Evolutionary conservation across 768 basidiomycete genomes (phyloP).

Genomic region (Calvatia gigantea): DNA sequence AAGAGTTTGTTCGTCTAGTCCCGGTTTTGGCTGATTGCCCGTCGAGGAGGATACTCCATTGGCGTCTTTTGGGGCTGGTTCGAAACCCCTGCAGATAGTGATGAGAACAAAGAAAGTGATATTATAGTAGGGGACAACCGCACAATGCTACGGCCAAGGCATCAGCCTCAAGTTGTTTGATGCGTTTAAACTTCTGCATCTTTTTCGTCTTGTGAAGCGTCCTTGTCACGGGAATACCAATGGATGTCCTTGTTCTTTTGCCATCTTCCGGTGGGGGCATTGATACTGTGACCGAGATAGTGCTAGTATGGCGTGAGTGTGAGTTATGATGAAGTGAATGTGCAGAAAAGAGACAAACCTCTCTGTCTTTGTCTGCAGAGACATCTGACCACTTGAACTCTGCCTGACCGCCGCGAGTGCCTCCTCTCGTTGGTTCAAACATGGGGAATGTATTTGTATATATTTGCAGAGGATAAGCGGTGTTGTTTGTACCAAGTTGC

Average conservation of each 20-base stretch:
- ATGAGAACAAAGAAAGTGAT: neutral
- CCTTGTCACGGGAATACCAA: conserved; percentile 83
- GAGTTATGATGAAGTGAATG: neutral
- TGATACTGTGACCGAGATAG: conserved; percentile 93
- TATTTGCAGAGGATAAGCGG: neutral
- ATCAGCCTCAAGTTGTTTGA: conserved; percentile 90
- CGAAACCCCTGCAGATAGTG: conserved; percentile 58
- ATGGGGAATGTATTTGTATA: conserved; percentile 29
- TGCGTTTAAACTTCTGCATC: conserved; percentile 70
- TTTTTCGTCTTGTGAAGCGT: conserved; percentile 41
- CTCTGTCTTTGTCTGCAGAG: conserved; percentile 89
- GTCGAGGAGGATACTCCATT: conserved; percentile 19
- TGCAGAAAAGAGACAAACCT: conserved; percentile 43
- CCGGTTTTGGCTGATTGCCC: conserved; percentile 18
- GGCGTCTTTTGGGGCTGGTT: conserved; percentile 44
- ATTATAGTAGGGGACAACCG: neutral
- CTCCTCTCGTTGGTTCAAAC: conserved; percentile 85
- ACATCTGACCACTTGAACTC: conserved; percentile 93
- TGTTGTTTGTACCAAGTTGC: neutral
- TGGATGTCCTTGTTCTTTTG: conserved; percentile 97
- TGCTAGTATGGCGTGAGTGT: conserved; percentile 53
- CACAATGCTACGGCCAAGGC: conserved; percentile 80
- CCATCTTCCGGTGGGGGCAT: conserved; percentile 94
- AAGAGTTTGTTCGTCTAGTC: conserved; percentile 19
- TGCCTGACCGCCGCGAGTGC: conserved; percentile 88